Evolutionary conservation across 148 eudicot species (phyloP).

Genomic region (Rheum nobile): DNA sequence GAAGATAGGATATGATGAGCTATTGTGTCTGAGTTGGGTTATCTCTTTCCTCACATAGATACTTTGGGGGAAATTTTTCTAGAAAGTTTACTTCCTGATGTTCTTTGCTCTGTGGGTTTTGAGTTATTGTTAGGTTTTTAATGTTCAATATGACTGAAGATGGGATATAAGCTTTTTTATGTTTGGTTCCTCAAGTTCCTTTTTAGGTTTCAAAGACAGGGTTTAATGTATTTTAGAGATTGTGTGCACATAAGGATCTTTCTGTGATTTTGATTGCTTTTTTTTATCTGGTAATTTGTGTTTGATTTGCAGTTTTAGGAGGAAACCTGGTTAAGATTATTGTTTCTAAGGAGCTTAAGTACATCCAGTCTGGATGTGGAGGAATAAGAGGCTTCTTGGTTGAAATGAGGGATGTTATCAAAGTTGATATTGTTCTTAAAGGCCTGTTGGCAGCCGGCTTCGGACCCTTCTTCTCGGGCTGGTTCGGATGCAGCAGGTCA

Average conservation of each 20-base stretch:
- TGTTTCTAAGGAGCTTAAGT: neutral
- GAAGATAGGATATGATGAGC: neutral
- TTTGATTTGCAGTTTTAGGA: constrained; percentile 1
- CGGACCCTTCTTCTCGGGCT: constrained; percentile 20
- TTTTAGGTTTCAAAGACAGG: neutral
- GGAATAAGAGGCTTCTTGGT: constrained; percentile 13
- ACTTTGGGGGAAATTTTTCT: neutral
- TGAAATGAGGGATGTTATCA: constrained; percentile 32
- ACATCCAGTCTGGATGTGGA: constrained; percentile 8
- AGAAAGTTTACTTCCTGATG: neutral
- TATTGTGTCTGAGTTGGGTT: neutral
- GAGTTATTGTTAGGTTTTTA: neutral
- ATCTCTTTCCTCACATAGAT: neutral
- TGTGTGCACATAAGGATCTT: too few species aligned
- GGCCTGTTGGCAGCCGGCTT: constrained; percentile 35
- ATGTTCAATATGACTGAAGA: neutral
- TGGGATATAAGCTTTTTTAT: neutral
- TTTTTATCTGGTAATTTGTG: neutral
- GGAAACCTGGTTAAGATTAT: neutral
- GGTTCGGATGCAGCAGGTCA: constrained; percentile 34
- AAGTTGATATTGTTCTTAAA: constrained; percentile 27
- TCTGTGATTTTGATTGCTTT: neutral
- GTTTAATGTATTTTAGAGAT: neutral
- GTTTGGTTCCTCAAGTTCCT: neutral
- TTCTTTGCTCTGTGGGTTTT: neutral